A percentile compares a stretch with the other conserved stretches of the same genome.
Conservation (phyloP, 1,284 basidiomycete genomes). For the Cutaneotrichosporon dermatis region DNA sequence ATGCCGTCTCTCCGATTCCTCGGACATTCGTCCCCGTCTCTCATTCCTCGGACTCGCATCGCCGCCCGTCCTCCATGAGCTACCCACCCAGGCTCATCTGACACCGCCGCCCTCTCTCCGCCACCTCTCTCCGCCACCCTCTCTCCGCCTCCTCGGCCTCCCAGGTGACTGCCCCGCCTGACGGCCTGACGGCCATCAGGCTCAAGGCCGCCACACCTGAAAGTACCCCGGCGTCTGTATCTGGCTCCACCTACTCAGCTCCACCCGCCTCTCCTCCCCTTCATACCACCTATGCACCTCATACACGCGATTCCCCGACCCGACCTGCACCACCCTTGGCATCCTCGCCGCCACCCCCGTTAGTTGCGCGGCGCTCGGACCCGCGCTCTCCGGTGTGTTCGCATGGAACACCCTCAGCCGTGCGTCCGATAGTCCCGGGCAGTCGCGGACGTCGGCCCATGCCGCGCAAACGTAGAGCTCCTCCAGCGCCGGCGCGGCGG, state of each 20-base stretch:
- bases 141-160: neutral
- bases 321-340: slow-evolving; percentile 36
- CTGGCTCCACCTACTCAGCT: slow-evolving; percentile 34
- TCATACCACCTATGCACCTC: slow-evolving; percentile 34
- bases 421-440: slow-evolving; percentile 1
- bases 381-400: slow-evolving; percentile 31
- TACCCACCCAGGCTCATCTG: too few species aligned
- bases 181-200: neutral
- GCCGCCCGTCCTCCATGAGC: too few species aligned
- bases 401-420: slow-evolving; percentile 34
- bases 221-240: slow-evolving; percentile 42
- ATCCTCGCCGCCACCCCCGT: slow-evolving; percentile 24
- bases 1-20: too few species aligned
- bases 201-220: slow-evolving; percentile 44
- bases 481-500: slow-evolving; percentile 19
- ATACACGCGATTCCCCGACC: slow-evolving; percentile 42
- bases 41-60: too few species aligned
- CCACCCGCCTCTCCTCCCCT: slow-evolving; percentile 25
- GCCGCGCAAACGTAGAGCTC: slow-evolving; percentile 35
- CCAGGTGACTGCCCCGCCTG: neutral
- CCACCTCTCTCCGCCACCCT: too few species aligned
- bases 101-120: too few species aligned
- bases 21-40: too few species aligned
- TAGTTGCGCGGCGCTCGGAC: slow-evolving; percentile 27
- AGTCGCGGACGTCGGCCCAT: slow-evolving; percentile 19